phyloP scores from a whole-genome alignment of 2,329 filamentous ascomycete genomes.

The Didymella segeticola region DNA sequence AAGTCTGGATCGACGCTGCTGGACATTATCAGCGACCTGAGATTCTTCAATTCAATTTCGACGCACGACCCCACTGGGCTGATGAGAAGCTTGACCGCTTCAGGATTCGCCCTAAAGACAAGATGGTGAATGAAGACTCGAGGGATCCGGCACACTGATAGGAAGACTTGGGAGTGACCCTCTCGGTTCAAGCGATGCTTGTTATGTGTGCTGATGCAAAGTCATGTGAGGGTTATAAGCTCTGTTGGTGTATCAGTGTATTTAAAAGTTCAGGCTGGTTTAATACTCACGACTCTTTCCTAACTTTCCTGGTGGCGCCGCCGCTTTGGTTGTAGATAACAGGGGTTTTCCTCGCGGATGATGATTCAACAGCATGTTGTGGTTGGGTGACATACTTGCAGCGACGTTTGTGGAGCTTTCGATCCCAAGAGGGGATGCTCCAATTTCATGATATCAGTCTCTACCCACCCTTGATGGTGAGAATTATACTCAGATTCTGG shows the following conservation, averaged over 20 bases:
- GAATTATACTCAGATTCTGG: too few relatives aligned
- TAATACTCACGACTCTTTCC: neutral
- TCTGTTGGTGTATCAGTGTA: neutral
- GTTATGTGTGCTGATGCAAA: neutral
- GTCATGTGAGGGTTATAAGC: too few relatives aligned
- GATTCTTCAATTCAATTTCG: constrained; percentile 43
- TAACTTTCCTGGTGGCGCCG: neutral
- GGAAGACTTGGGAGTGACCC: neutral
- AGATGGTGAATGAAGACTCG: constrained; percentile 17
- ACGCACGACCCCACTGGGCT: constrained; percentile 38
- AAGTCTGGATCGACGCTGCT: constrained; percentile 48
- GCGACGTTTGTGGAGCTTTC: too few relatives aligned
- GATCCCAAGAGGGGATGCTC: too few relatives aligned
- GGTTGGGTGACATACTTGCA: too few relatives aligned
- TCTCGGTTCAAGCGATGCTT: neutral
- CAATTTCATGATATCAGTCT: too few relatives aligned
- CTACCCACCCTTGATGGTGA: too few relatives aligned
- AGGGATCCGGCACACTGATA: constrained; percentile 9
- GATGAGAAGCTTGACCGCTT: constrained; percentile 40
- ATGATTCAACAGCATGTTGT: too few relatives aligned
- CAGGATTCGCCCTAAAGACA: constrained; percentile 20
- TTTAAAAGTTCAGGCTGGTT: neutral
- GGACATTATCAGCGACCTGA: constrained; percentile 49
- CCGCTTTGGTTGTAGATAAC: too few relatives aligned
- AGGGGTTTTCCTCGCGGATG: too few relatives aligned